Conservation (phyloP, 2,329 filamentous ascomycete genomes). For the Penicillium sp. region DNA sequence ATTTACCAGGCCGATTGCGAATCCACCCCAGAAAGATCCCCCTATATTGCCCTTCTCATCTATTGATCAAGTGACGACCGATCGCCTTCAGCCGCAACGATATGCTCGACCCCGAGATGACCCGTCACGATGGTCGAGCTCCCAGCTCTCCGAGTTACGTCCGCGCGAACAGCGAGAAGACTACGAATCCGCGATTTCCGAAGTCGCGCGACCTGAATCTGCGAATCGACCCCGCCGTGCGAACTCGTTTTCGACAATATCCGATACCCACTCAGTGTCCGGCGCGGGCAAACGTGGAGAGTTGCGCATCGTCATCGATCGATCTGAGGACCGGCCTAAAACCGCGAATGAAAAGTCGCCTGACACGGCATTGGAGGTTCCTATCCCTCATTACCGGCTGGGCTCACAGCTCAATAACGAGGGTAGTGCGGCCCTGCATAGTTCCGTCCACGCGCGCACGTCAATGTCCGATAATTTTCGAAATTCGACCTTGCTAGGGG, state of each 20-base stretch:
- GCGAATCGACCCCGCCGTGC: constrained; percentile 54
- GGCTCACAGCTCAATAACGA: constrained; percentile 76
- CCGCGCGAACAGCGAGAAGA: constrained; percentile 31
- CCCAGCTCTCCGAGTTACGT: constrained; percentile 42
- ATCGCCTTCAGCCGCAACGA: constrained; percentile 48
- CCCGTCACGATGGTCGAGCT: constrained; percentile 41
- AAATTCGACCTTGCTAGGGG: constrained; percentile 60
- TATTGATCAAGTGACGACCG: constrained; percentile 61
- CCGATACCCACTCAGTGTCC: constrained; percentile 55
- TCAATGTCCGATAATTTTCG: constrained; percentile 69
- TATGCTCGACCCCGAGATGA: constrained; percentile 30
- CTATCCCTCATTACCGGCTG: constrained; percentile 81
- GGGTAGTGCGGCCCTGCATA: constrained; percentile 75
- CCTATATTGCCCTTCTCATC: constrained; percentile 35
- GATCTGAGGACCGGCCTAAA: constrained; percentile 64
- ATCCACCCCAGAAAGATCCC: constrained; percentile 32
- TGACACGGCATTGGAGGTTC: constrained; percentile 66
- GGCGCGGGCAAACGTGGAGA: constrained; percentile 58
- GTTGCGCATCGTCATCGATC: constrained; percentile 79
- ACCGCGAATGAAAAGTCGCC: constrained; percentile 59
- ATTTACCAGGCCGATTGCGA: constrained; percentile 37
- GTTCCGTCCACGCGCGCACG: constrained; percentile 71
- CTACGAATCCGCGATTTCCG: constrained; percentile 22
- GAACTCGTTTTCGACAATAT: constrained; percentile 75
- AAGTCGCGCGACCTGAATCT: constrained; percentile 23